Evolutionary conservation across 2,329 filamentous ascomycete genomes (phyloP), one percentile per base, ranked within the genome.

Genomic region (Emmonsiellopsis sp.): DNA sequence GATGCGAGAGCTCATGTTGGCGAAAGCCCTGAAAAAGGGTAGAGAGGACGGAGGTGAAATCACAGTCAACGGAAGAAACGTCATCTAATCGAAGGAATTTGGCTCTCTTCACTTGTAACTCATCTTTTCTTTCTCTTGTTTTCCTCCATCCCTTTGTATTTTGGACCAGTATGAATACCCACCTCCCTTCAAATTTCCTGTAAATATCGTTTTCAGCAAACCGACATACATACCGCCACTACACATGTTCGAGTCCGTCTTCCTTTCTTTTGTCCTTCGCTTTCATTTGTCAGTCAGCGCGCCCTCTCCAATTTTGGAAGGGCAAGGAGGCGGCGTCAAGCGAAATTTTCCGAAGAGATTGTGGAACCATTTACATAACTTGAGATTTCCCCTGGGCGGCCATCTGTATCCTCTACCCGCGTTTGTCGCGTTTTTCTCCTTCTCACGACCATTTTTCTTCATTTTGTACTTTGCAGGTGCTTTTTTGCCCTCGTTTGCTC

Each of bases 1-100:
- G 93, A 73, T 74, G 71, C 64, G 72, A 3, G 71, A 74, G 59
- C 57, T 74, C 34, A 74, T 74, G 72, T 67, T 74, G 3, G 71
- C 71, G n/a, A 72, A 70, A 45, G 71, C 72, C 11, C 58, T 71
- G 9, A 62, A 61, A 11, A 58, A 59, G 9, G 67, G 66, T 14
- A 62, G 62, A 6, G 64, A 68, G 2, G 60, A 56, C 9, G 68
- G 68, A 2, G 64, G 61, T 8, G 52, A 57, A 1, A 42, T 68
- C 49, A 52, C 60, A 6, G 48, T 66, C 42, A 69, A 71, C 49
- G 67, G 67, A 4, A 40, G 46, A 32, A 64, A 61, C 36, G 51
- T 64, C 46, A 61, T 69, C 36, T 66, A 55, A 57, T 42, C 7
- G 27, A 11, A 9, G 21, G 21, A 27, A 27, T 27, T 27, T 27